These are phyloP conservation scores for Hebeloma cylindrosporum DNA, from an alignment of 768 basidiomycete species.

Conservation along the genomic window DNA sequence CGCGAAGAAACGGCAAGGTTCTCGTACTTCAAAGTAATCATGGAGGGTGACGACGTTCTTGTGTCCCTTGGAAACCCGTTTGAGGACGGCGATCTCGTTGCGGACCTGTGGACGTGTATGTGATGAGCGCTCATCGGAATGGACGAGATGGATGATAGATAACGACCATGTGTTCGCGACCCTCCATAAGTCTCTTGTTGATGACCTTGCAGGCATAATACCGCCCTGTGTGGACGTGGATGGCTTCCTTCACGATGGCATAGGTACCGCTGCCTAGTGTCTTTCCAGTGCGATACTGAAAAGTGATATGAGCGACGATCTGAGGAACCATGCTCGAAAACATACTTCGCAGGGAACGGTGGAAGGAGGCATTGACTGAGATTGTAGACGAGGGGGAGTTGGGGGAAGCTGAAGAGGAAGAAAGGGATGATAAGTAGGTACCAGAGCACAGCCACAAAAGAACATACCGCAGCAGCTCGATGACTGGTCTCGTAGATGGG, in stretches of 20 bases:
- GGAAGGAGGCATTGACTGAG: slow-evolving; percentile 6
- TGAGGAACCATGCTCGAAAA: not conserved
- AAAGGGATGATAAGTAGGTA: slow-evolving; percentile 3
- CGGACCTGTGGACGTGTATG: slow-evolving; percentile 67
- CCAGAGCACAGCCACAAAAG: slow-evolving; percentile 23
- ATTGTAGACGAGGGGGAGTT: slow-evolving; percentile 13
- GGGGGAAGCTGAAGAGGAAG: slow-evolving; percentile 11
- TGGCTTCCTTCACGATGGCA: slow-evolving; percentile 93
- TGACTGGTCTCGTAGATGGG: slow-evolving; percentile 21
- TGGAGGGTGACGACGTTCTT: slow-evolving; percentile 89
- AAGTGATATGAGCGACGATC: not conserved
- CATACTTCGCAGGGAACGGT: slow-evolving; percentile 51
- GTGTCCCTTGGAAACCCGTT: slow-evolving; percentile 89
- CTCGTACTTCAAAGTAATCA: slow-evolving; percentile 89
- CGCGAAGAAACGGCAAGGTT: not conserved
- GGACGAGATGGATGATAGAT: slow-evolving; percentile 4
- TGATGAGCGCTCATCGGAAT: slow-evolving; percentile 12
- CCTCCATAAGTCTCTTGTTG: slow-evolving; percentile 99
- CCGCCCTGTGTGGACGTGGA: slow-evolving; percentile 86
- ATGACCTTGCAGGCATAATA: slow-evolving; percentile 99
- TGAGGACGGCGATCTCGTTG: slow-evolving; percentile 95
- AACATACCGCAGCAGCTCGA: slow-evolving; percentile 6
- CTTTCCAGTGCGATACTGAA: slow-evolving; percentile 83
- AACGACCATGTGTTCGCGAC: slow-evolving; percentile 93
- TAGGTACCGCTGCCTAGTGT: slow-evolving; percentile 92